Percentiles rank a stretch among this genome's conserved stretches.
phyloP scores from a whole-genome alignment of 2,329 filamentous ascomycete genomes.

The Metarhizium guizhouense region DNA sequence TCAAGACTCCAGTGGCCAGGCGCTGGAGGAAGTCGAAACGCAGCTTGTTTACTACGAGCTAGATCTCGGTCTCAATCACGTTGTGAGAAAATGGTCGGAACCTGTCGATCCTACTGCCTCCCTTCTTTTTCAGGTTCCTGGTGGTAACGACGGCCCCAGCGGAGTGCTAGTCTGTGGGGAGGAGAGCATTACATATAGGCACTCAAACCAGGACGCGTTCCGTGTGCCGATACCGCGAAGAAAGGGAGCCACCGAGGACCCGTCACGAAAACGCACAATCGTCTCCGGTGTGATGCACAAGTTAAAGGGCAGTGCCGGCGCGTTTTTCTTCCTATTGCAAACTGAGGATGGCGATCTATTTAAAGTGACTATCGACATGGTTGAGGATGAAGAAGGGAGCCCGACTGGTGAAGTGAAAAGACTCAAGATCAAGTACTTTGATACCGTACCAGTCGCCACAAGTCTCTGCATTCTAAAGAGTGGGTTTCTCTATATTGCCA shows the following conservation, averaged over 20 bases:
- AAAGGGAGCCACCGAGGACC: constrained; percentile 82
- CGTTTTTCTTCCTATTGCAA: constrained; percentile 95
- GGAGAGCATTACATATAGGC: constrained; percentile 93
- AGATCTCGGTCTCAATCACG: constrained; percentile 92
- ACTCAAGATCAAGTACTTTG: constrained; percentile 94
- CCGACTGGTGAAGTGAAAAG: constrained; percentile 72
- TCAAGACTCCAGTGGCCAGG: constrained; percentile 79
- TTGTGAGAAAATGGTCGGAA: constrained; percentile 94
- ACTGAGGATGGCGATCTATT: constrained; percentile 97
- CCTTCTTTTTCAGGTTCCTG: constrained; percentile 89
- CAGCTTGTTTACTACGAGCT: constrained; percentile 95
- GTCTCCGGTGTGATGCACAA: constrained; percentile 95
- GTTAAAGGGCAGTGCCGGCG: constrained; percentile 69
- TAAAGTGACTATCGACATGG: constrained; percentile 90
- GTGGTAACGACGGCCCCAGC: constrained; percentile 86
- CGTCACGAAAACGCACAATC: constrained; percentile 78
- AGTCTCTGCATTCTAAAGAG: constrained; percentile 90
- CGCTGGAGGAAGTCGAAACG: constrained; percentile 75
- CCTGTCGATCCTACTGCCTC: constrained; percentile 83
- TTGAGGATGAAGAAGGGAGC: constrained; percentile 69
- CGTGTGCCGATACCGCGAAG: constrained; percentile 83
- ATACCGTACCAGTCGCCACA: constrained; percentile 82
- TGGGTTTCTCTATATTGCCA: constrained; percentile 87
- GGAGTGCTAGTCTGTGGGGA: constrained; percentile 92
- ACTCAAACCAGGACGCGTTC: constrained; percentile 86